Conservation (phyloP, 2,329 filamentous ascomycete genomes). For the Xylaria sp. region DNA sequence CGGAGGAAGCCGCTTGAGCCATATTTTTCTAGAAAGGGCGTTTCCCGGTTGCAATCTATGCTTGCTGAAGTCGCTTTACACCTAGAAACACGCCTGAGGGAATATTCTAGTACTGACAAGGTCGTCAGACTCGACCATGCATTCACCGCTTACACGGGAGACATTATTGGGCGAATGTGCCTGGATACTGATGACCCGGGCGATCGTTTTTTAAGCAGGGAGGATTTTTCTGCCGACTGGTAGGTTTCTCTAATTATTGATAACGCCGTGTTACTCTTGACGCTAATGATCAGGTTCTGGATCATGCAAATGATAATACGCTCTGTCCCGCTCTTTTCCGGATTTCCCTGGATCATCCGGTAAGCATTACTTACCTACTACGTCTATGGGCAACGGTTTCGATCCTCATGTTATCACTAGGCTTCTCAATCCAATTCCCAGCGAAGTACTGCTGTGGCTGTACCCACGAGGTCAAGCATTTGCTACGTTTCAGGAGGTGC, state of each 20-base stretch:
- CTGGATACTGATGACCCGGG: conserved; percentile 32
- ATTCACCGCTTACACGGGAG: conserved; percentile 38
- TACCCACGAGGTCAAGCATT: conserved; percentile 35
- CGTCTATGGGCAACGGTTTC: not conserved
- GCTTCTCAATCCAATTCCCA: conserved; percentile 35
- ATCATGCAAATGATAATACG: conserved; percentile 41
- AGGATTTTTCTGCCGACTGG: conserved; percentile 43
- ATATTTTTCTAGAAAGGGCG: conserved; percentile 35
- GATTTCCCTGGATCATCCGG: conserved; percentile 40
- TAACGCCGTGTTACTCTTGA: not conserved
- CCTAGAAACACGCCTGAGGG: conserved; percentile 34
- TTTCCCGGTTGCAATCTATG: conserved; percentile 34
- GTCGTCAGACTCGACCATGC: conserved; percentile 38
- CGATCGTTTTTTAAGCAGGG: conserved; percentile 39
- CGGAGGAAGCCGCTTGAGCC: conserved; percentile 38
- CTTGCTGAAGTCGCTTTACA: conserved; percentile 36
- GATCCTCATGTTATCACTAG: conserved; percentile 17
- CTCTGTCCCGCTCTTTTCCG: conserved; percentile 42
- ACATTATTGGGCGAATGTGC: conserved; percentile 39
- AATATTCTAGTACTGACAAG: conserved; percentile 30
- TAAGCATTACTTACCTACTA: conserved; percentile 16
- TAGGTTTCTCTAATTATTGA: conserved; percentile 20
- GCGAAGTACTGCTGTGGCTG: conserved; percentile 29
- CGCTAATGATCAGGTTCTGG: conserved; percentile 30
- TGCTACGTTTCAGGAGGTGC: conserved; percentile 30